A percentile compares a stretch with the other conserved stretches of the same genome.
phyloP scores from a whole-genome alignment of 2,329 filamentous ascomycete species.

The Dactylellina cionopaga region DNA sequence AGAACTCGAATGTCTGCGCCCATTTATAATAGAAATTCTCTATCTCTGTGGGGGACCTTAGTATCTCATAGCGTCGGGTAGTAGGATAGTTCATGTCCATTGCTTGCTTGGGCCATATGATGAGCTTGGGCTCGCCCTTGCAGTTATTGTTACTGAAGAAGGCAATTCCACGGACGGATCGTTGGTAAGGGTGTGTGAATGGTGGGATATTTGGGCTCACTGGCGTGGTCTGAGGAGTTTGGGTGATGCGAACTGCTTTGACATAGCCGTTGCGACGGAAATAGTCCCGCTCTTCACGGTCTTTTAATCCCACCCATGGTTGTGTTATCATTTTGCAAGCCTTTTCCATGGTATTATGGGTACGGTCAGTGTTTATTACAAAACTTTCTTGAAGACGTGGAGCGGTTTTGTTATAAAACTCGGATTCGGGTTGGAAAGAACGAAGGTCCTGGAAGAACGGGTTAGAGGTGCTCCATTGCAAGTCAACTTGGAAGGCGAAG shows the following conservation, averaged over 20 bases:
- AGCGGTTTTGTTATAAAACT: conserved; percentile 32
- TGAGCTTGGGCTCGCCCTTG: conserved; percentile 26
- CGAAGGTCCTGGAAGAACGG: conserved; percentile 39
- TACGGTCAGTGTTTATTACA: conserved; percentile 28
- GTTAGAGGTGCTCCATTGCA: conserved; percentile 47
- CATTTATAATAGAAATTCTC: conserved; percentile 39
- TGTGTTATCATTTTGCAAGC: conserved; percentile 42
- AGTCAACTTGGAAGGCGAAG: conserved; percentile 28
- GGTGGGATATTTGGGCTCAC: conserved; percentile 14
- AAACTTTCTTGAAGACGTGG: conserved; percentile 36
- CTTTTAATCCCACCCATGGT: conserved; percentile 31
- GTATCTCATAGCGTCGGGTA: conserved; percentile 12
- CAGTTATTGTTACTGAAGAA: conserved; percentile 41
- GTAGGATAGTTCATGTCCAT: conserved; percentile 43
- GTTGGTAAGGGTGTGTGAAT: conserved; percentile 32
- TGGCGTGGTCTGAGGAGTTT: conserved; percentile 25
- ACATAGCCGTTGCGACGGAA: conserved; percentile 23
- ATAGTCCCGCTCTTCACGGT: conserved; percentile 34
- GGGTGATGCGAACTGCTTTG: conserved; percentile 49
- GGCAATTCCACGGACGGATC: conserved; percentile 42
- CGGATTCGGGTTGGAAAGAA: conserved; percentile 39
- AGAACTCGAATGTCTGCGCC: conserved; percentile 42
- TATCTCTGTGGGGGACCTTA: conserved; percentile 8
- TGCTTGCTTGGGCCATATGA: conserved; percentile 47
- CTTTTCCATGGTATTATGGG: conserved; percentile 43